A percentile compares a stretch with the other conserved stretches of the same genome.
phyloP scores from a whole-genome alignment of 73 alveolate species.

The Paramecium primaurelia region DNA sequence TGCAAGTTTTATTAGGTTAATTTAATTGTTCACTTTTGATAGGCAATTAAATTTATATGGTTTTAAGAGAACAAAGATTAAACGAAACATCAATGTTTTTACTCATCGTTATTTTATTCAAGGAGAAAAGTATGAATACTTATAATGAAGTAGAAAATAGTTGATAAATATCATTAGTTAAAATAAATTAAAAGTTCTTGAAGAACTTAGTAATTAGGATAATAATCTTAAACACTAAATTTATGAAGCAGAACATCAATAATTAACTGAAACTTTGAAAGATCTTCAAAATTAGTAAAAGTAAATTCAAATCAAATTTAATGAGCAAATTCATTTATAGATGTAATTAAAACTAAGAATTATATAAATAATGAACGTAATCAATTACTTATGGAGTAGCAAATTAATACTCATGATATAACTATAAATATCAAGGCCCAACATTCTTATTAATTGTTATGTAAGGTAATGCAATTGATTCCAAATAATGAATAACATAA shows the following conservation, averaged over 20 bases:
- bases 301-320: background rate
- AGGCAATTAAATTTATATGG: slow-evolving; percentile 43
- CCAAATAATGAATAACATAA: slow-evolving; percentile 1
- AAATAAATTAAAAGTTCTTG: background rate
- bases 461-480: background rate
- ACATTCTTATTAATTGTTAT: background rate
- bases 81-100: background rate
- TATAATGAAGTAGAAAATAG: background rate
- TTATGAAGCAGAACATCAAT: background rate
- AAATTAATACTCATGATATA: background rate
- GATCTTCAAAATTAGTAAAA: background rate
- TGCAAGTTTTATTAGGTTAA: slow-evolving; percentile 26
- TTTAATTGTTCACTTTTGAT: background rate
- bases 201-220: background rate
- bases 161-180: background rate
- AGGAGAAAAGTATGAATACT: background rate
- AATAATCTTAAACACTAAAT: background rate
- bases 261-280: background rate
- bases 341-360: background rate
- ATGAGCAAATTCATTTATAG: background rate
- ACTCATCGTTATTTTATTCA: background rate
- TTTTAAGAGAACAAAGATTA: background rate
- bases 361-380: background rate
- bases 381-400: background rate
- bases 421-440: background rate